phyloP scores from a whole-genome alignment of 2,329 filamentous ascomycete genomes.

The Teratosphaeria pseudoeucalypti region DNA sequence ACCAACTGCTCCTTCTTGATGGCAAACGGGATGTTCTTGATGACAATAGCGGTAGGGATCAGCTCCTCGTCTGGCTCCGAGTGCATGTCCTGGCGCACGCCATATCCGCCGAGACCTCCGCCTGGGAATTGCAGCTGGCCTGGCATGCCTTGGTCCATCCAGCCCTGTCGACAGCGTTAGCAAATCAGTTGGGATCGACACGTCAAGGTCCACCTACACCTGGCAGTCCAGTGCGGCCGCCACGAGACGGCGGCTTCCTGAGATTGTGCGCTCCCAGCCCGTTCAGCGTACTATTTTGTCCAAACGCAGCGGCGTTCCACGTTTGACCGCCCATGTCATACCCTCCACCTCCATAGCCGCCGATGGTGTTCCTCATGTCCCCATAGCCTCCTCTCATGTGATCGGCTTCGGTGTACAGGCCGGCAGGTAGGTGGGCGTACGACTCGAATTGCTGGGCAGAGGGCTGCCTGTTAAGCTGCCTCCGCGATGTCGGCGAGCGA shows the following conservation, averaged over 20 bases:
- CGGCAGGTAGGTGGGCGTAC: conserved; percentile 55
- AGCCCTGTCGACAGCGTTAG: conserved; percentile 38
- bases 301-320: conserved; percentile 69
- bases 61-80: conserved; percentile 66
- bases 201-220: conserved; percentile 43
- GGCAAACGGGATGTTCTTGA: conserved; percentile 98
- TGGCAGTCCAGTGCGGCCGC: conserved; percentile 53
- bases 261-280: conserved; percentile 17
- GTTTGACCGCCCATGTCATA: conserved; percentile 65
- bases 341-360: conserved; percentile 43
- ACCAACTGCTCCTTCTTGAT: conserved; percentile 95
- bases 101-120: conserved; percentile 28
- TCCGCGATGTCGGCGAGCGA: conserved; percentile 65
- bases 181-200: neutral
- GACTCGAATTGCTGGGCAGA: conserved; percentile 65
- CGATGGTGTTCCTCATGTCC: conserved; percentile 20
- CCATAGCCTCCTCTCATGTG: conserved; percentile 37
- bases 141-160: conserved; percentile 47
- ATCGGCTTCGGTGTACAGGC: conserved; percentile 62
- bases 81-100: conserved; percentile 35
- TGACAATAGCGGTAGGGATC: conserved; percentile 95
- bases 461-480: conserved; percentile 58
- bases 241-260: conserved; percentile 44
- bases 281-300: conserved; percentile 50
- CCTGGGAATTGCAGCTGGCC: conserved; percentile 19